Evolutionary conservation across 345 rosid genomes (phyloP).

Genomic region (Orychophragmus violaceus): DNA sequence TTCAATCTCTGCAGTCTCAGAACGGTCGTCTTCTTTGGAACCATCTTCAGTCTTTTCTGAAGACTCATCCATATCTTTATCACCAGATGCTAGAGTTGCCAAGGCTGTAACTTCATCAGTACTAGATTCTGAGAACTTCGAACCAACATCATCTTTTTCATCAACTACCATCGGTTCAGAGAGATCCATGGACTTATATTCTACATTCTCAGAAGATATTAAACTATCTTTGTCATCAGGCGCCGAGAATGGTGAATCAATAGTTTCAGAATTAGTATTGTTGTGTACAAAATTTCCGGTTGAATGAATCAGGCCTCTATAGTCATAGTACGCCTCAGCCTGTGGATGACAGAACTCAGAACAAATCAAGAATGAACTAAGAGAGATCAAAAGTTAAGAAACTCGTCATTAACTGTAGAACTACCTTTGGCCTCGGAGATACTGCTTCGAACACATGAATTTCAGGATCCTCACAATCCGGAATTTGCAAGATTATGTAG

Average conservation of each 20-base stretch:
- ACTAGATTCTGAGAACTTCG: slow-evolving; percentile 14
- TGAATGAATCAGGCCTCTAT: slow-evolving; percentile 18
- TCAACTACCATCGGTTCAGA: slow-evolving; percentile 21
- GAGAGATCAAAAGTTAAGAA: background rate
- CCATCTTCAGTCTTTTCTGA: slow-evolving; percentile 9
- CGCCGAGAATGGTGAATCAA: slow-evolving; percentile 16
- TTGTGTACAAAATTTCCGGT: slow-evolving; percentile 6
- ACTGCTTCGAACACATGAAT: slow-evolving; percentile 31
- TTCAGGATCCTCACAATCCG: slow-evolving; percentile 30
- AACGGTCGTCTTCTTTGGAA: slow-evolving; percentile 11
- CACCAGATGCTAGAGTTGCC: slow-evolving; percentile 8
- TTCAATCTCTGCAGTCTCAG: slow-evolving; percentile 13
- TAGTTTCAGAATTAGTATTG: background rate
- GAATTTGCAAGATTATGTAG: slow-evolving; percentile 29
- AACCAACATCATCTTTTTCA: slow-evolving; percentile 13
- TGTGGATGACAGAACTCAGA: slow-evolving; percentile 11
- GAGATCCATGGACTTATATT: slow-evolving; percentile 22
- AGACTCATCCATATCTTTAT: slow-evolving; percentile 16
- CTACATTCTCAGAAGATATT: slow-evolving; percentile 26
- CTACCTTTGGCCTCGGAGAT: slow-evolving; percentile 34
- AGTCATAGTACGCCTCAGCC: slow-evolving; percentile 32
- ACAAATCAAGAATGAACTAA: slow-evolving; percentile 9
- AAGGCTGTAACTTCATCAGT: slow-evolving; percentile 17
- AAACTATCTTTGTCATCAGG: slow-evolving; percentile 24
- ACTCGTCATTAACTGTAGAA: background rate